Percentiles rank a stretch among this genome's conserved stretches.
Evolutionary conservation across 2,329 filamentous ascomycete species (phyloP).

Genomic region (Hypoxylon sp.): DNA sequence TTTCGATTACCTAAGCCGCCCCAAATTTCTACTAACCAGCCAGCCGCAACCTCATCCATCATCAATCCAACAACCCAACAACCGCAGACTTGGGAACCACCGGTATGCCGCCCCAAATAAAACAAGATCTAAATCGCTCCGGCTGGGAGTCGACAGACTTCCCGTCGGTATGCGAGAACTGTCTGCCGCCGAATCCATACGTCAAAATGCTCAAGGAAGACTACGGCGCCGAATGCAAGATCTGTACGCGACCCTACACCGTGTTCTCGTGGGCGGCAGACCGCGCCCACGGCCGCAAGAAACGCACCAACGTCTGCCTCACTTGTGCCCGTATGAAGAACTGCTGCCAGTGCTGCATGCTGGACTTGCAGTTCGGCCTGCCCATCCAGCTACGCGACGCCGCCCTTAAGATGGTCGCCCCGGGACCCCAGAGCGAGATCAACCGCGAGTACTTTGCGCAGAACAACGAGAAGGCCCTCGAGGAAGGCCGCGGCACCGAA

Average conservation of each 20-base stretch:
- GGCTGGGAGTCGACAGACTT: conserved; percentile 97
- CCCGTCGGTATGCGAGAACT: conserved; percentile 90
- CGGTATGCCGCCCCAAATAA: conserved; percentile 88
- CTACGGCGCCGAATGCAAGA: conserved; percentile 86
- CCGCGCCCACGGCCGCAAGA: conserved; percentile 86
- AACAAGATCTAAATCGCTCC: conserved; percentile 93
- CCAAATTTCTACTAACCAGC: conserved; percentile 19
- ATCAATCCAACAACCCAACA: conserved; percentile 10
- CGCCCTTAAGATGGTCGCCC: conserved; percentile 96
- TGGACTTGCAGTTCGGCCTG: conserved; percentile 94
- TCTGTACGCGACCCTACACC: conserved; percentile 95
- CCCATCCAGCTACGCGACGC: conserved; percentile 96
- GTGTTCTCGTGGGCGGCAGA: conserved; percentile 96
- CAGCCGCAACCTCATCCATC: conserved; percentile 2
- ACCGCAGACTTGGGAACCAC: neutral
- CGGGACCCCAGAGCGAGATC: conserved; percentile 90
- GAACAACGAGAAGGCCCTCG: conserved; percentile 94
- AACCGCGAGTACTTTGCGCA: conserved; percentile 98
- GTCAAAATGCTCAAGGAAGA: conserved; percentile 99
- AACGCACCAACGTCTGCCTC: conserved; percentile 93
- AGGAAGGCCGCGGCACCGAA: conserved; percentile 87
- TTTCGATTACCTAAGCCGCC: neutral
- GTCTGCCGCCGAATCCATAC: conserved; percentile 95
- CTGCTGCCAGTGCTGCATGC: conserved; percentile 99
- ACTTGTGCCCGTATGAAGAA: conserved; percentile 98